phyloP scores from a whole-genome alignment of 2,329 filamentous ascomycete genomes.

The Nemania diffusa region DNA sequence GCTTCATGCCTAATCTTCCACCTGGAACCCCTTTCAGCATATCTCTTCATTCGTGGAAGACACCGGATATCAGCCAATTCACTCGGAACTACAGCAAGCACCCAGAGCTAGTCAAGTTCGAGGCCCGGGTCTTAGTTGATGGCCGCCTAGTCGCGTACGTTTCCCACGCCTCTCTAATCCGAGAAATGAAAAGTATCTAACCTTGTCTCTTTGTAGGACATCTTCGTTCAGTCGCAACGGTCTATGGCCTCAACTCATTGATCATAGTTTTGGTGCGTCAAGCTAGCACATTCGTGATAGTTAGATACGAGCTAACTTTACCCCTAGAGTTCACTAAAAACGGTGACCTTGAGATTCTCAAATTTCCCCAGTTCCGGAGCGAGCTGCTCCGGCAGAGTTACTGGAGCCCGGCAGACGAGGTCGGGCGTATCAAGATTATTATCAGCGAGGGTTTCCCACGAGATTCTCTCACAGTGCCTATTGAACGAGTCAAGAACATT shows the following conservation, averaged over 20 bases:
- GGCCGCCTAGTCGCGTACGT: slow-evolving; percentile 71
- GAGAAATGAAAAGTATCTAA: slow-evolving; percentile 10
- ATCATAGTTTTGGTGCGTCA: slow-evolving; percentile 56
- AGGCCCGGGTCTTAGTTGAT: slow-evolving; percentile 75
- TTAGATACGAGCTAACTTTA: slow-evolving; percentile 40
- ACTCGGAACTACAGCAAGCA: slow-evolving; percentile 66
- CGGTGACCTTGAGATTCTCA: slow-evolving; percentile 69
- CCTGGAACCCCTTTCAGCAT: slow-evolving; percentile 71
- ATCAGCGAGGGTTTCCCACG: slow-evolving; percentile 78
- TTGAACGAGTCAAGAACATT: slow-evolving; percentile 76
- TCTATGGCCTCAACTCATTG: slow-evolving; percentile 62
- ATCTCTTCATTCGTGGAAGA: slow-evolving; percentile 79
- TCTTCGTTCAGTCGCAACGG: slow-evolving; percentile 63
- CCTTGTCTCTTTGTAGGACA: slow-evolving; percentile 55
- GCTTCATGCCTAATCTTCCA: slow-evolving; percentile 74
- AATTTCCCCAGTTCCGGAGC: slow-evolving; percentile 77
- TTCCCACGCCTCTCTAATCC: neutral
- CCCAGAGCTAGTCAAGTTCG: slow-evolving; percentile 67
- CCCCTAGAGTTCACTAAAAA: slow-evolving; percentile 63
- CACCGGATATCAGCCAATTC: slow-evolving; percentile 67
- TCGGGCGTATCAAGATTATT: slow-evolving; percentile 80
- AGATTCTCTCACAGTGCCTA: slow-evolving; percentile 61
- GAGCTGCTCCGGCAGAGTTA: slow-evolving; percentile 74
- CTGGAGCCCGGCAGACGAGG: slow-evolving; percentile 76
- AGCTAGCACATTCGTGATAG: neutral